Conservation (phyloP, 2,329 filamentous ascomycete genomes). For the Colletotrichum kahawae region DNA sequence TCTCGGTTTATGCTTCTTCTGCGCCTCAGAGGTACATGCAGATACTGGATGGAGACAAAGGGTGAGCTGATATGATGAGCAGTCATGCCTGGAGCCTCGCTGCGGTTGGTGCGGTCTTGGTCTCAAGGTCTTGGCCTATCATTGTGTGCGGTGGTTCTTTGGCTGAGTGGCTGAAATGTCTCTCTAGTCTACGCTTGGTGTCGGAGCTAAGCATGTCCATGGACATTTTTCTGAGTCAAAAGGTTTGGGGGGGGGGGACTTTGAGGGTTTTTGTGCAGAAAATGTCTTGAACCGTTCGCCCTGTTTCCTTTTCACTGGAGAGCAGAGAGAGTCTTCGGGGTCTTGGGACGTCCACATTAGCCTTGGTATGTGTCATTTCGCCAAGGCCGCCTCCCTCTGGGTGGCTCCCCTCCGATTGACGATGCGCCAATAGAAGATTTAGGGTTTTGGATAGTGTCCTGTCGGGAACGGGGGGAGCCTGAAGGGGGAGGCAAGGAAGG, state of each 20-base stretch:
- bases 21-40: background rate
- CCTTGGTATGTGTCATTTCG: constrained; percentile 13
- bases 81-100: background rate
- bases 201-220: background rate
- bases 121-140: background rate
- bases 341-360: constrained; percentile 1
- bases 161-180: background rate
- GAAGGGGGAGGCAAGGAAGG: background rate
- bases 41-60: background rate
- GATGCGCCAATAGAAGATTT: constrained; percentile 3
- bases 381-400: background rate
- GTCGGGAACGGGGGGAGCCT: background rate
- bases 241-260: background rate
- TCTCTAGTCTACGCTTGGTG: background rate
- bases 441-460: background rate
- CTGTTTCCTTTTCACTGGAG: background rate
- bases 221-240: background rate
- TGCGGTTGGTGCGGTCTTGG: background rate
- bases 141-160: background rate
- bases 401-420: background rate
- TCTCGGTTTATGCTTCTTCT: background rate
- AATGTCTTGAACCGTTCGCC: background rate
- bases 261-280: background rate
- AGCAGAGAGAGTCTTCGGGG: background rate
- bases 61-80: background rate